Evolutionary conservation across 495 filamentous ascomycete species (phyloP).

Genomic region (Corynascus novoguineensis): DNA sequence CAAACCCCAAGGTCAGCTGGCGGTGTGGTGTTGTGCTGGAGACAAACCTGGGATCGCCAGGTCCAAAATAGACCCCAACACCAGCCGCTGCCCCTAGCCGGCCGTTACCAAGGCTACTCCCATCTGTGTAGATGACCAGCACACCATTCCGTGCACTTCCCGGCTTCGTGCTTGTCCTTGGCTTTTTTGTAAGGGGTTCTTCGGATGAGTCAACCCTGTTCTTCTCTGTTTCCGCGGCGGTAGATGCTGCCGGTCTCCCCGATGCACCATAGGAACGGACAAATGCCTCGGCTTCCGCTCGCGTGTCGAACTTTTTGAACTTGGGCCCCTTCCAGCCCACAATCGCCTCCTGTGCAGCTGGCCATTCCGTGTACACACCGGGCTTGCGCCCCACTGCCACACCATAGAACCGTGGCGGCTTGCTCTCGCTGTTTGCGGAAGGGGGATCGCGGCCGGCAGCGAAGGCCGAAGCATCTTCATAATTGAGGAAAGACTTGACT

Average conservation of each 20-base stretch:
- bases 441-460: conserved; percentile 55
- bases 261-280: conserved; percentile 36
- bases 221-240: conserved; percentile 29
- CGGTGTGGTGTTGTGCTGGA: not conserved
- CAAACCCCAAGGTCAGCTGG: not conserved
- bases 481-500: conserved; percentile 81
- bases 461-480: conserved; percentile 73
- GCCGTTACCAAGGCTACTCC: conserved; percentile 76
- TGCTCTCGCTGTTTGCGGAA: conserved; percentile 20
- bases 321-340: conserved; percentile 71
- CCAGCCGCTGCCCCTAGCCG: conserved; percentile 65
- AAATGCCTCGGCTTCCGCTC: conserved; percentile 62
- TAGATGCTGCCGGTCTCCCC: conserved; percentile 34
- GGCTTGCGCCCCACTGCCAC: conserved; percentile 77
- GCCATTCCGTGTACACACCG: conserved; percentile 87
- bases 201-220: conserved; percentile 28
- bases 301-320: conserved; percentile 72
- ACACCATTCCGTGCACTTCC: conserved; percentile 22
- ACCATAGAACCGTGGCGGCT: conserved; percentile 65
- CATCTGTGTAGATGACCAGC: conserved; percentile 81
- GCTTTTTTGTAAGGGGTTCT: conserved; percentile 50
- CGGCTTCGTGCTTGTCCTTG: conserved; percentile 42
- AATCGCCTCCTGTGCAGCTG: conserved; percentile 69
- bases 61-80: conserved; percentile 83
- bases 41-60: conserved; percentile 61